Percentiles rank a stretch among this genome's conserved stretches.
Evolutionary conservation across 129 eudicot genomes (phyloP).

Genomic region (Smallanthus sonchifolius): DNA sequence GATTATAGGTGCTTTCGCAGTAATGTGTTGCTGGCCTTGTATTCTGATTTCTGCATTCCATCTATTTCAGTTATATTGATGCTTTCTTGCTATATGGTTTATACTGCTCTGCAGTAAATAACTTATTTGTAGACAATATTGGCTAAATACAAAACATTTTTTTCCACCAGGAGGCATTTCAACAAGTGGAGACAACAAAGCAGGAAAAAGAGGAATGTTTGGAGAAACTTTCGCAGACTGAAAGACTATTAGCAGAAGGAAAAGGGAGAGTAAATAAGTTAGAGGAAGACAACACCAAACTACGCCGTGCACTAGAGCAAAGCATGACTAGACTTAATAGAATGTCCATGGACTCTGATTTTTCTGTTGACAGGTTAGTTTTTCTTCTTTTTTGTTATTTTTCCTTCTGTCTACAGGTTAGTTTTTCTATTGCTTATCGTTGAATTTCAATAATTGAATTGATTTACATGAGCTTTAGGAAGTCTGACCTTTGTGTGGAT

Average conservation of each 20-base stretch:
- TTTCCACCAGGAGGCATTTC: constrained; percentile 54
- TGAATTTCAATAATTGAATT: not conserved
- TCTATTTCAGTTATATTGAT: not conserved
- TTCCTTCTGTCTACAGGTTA: not conserved
- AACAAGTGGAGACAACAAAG: constrained; percentile 55
- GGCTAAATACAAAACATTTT: not conserved
- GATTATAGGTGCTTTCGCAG: not conserved
- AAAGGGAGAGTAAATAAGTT: constrained; percentile 78
- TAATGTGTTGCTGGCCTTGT: constrained; percentile 1
- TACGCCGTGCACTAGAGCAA: constrained; percentile 95
- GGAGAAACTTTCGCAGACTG: constrained; percentile 56
- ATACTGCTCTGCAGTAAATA: constrained; percentile 1
- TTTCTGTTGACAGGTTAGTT: constrained; percentile 84
- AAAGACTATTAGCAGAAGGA: constrained; percentile 57
- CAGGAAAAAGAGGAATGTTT: constrained; percentile 60
- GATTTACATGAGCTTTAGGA: not conserved
- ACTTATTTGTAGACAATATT: constrained; percentile 3
- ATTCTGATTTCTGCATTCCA: not conserved
- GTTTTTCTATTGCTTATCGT: not conserved
- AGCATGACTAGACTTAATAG: constrained; percentile 97
- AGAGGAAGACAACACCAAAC: constrained; percentile 87
- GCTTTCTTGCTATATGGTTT: constrained; percentile 6
- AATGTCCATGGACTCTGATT: constrained; percentile 97
- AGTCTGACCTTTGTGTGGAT: not conserved
- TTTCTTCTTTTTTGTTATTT: not conserved